phyloP scores from a whole-genome alignment of 495 filamentous ascomycete species.

The Aspergillus steynii region DNA sequence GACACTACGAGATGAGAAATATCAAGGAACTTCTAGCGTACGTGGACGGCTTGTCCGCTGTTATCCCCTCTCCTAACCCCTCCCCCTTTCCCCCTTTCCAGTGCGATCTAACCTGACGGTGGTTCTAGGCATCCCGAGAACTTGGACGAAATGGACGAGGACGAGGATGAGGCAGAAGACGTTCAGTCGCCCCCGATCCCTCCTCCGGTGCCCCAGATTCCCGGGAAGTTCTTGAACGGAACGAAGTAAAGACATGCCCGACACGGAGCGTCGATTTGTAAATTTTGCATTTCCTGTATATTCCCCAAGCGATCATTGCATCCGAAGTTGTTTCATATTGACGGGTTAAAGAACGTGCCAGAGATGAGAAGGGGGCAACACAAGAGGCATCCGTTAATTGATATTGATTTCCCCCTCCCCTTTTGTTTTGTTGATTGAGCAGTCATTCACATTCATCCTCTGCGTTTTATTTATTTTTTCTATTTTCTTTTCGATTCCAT shows the following conservation, averaged over 20 bases:
- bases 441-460: too few relatives aligned
- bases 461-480: not conserved
- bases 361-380: not conserved
- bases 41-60: slow-evolving; percentile 21
- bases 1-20: slow-evolving; percentile 98
- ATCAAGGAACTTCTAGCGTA: slow-evolving; percentile 86
- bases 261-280: not conserved
- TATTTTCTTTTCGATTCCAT: not conserved
- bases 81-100: slow-evolving; percentile 1
- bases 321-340: not conserved
- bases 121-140: slow-evolving; percentile 48
- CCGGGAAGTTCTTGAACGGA: slow-evolving; percentile 28
- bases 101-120: not conserved
- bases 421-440: too few relatives aligned
- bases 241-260: slow-evolving; percentile 7
- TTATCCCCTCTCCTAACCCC: not conserved
- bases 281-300: slow-evolving; percentile 19
- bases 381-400: not conserved
- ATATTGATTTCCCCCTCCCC: not conserved
- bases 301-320: slow-evolving; percentile 23
- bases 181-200: slow-evolving; percentile 17
- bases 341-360: not conserved
- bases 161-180: slow-evolving; percentile 40
- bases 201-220: slow-evolving; percentile 38
- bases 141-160: slow-evolving; percentile 54